These are phyloP conservation scores for Colletotrichum magnum DNA, from an alignment of 2,329 filamentous ascomycete genomes.

Conservation along the genomic window DNA sequence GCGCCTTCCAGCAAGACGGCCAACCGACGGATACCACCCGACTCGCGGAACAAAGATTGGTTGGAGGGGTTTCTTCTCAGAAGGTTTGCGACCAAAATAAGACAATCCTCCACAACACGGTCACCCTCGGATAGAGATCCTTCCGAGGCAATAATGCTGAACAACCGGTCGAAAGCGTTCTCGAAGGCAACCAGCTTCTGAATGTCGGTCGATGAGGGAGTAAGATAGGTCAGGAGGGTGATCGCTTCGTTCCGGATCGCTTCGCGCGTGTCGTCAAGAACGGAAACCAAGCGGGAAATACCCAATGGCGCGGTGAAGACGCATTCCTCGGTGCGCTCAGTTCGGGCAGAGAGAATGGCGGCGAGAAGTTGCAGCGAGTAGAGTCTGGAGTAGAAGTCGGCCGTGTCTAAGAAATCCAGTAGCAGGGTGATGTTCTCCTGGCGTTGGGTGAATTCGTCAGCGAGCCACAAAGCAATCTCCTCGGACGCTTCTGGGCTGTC, in stretches of 20 bases:
- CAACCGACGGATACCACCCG: constrained; percentile 82
- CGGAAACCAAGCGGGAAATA: constrained; percentile 86
- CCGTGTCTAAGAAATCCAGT: constrained; percentile 88
- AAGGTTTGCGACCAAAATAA: constrained; percentile 91
- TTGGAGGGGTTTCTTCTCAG: constrained; percentile 90
- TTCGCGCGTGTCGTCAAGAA: constrained; percentile 88
- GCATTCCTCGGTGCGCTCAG: constrained; percentile 94
- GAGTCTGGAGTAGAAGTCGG: constrained; percentile 90
- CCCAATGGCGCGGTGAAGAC: constrained; percentile 91
- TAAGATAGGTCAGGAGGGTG: constrained; percentile 88
- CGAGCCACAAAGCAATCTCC: constrained; percentile 95
- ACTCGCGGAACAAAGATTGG: constrained; percentile 93
- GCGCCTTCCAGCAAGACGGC: constrained; percentile 76
- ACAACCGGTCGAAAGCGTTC: constrained; percentile 90
- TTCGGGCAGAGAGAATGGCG: constrained; percentile 86
- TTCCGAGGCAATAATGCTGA: constrained; percentile 84
- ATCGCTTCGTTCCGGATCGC: constrained; percentile 91
- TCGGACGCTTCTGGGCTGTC: constrained; percentile 92
- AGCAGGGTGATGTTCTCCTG: constrained; percentile 97
- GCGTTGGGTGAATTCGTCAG: constrained; percentile 97
- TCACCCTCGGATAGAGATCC: constrained; percentile 87
- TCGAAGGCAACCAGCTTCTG: constrained; percentile 97
- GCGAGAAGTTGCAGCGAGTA: constrained; percentile 92
- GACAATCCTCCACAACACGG: constrained; percentile 90
- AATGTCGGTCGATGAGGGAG: constrained; percentile 87